These are phyloP conservation scores for Beauveria sp. DNA, from an alignment of 2,329 filamentous ascomycete species.

Conservation along the genomic window DNA sequence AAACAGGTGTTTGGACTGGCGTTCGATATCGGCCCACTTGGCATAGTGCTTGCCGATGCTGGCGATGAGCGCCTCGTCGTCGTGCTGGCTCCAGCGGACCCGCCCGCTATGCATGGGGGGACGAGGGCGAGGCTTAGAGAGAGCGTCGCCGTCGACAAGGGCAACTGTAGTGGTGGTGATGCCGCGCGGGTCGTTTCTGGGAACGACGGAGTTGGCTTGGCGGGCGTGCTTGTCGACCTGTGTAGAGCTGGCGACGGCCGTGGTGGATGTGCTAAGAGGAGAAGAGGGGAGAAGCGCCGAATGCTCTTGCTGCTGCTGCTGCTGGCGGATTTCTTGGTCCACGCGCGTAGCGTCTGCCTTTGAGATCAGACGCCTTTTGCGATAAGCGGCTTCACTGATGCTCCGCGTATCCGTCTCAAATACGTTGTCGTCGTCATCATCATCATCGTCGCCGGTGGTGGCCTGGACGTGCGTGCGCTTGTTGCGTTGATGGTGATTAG, in stretches of 20 bases:
- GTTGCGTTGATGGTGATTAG: neutral
- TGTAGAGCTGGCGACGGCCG: neutral
- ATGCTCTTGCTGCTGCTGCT: neutral
- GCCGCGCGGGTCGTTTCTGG: neutral
- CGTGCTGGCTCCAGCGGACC: constrained; percentile 34
- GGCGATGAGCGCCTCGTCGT: constrained; percentile 33
- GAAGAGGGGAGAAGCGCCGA: neutral
- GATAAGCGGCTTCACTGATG: constrained; percentile 15
- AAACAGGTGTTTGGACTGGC: constrained; percentile 25
- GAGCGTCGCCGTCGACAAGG: too few relatives aligned
- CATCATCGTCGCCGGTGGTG: constrained; percentile 2
- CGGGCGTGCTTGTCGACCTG: neutral
- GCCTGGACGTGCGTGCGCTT: neutral
- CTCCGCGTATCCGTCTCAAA: constrained; percentile 24
- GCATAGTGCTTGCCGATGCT: constrained; percentile 27
- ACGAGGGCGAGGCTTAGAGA: neutral
- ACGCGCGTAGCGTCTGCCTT: neutral
- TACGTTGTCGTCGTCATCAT: constrained; percentile 15
- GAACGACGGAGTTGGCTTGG: too few relatives aligned
- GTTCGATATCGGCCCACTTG: constrained; percentile 26
- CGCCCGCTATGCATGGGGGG: constrained; percentile 16
- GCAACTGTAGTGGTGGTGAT: neutral
- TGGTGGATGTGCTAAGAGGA: neutral
- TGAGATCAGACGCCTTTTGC: constrained; percentile 15
- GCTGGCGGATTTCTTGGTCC: neutral